Evolutionary conservation across 768 basidiomycete genomes (phyloP).

Genomic region (Boletus barrowsii): DNA sequence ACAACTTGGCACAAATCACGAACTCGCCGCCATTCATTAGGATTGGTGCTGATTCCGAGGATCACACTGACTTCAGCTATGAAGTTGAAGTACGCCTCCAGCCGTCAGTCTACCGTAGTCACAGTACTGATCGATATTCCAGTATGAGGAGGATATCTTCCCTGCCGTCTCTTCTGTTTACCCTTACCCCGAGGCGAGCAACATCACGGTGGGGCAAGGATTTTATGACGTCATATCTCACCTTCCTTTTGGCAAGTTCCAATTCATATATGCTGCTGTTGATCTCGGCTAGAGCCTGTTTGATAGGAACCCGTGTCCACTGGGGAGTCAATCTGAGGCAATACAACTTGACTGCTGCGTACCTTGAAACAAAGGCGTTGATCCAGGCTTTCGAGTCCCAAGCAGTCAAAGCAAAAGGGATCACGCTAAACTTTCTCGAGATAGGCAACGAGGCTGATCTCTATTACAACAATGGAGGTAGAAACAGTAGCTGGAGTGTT

Average conservation of each 20-base stretch:
- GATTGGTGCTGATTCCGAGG: constrained; percentile 56
- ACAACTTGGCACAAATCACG: constrained; percentile 52
- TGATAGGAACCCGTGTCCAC: constrained; percentile 53
- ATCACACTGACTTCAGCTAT: constrained; percentile 55
- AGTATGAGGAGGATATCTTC: constrained; percentile 50
- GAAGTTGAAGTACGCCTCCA: constrained; percentile 39
- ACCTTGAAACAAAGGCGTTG: constrained; percentile 47
- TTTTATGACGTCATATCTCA: constrained; percentile 53
- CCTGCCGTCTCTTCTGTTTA: constrained; percentile 45
- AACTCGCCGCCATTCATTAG: constrained; percentile 54
- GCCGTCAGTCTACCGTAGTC: not conserved
- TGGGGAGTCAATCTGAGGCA: constrained; percentile 68
- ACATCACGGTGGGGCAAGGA: constrained; percentile 54
- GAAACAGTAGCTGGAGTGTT: constrained; percentile 39
- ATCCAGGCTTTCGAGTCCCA: constrained; percentile 45
- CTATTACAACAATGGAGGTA: constrained; percentile 44
- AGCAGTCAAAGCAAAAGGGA: constrained; percentile 37
- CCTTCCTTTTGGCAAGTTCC: constrained; percentile 44
- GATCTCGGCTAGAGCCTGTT: not conserved
- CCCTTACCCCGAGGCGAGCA: constrained; percentile 66
- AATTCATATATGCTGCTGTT: not conserved
- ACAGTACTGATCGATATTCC: not conserved
- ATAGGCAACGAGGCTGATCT: constrained; percentile 64
- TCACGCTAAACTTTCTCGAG: constrained; percentile 56
- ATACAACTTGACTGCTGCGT: constrained; percentile 47